A percentile compares a stretch with the other conserved stretches of the same genome.
phyloP scores from a whole-genome alignment of 352 stramenopile species.

The Globisporangium iwayamae region DNA sequence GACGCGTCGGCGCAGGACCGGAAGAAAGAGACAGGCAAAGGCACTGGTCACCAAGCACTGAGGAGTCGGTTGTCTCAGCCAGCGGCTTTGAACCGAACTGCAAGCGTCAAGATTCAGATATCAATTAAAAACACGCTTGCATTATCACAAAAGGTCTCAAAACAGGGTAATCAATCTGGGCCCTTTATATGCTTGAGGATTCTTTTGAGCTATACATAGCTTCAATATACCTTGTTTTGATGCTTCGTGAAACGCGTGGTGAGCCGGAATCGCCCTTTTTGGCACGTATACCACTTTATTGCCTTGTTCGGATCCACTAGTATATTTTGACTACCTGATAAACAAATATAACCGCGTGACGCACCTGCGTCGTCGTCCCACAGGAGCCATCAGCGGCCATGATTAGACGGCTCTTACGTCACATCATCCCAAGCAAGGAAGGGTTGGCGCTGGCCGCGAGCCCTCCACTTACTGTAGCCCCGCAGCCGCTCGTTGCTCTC shows the following conservation, averaged over 20 bases:
- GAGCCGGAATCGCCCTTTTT: no score
- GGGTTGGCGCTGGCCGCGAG: background rate
- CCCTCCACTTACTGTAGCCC: background rate
- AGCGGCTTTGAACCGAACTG: background rate
- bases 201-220: background rate
- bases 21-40: no score
- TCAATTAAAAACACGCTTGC: background rate
- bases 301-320: background rate
- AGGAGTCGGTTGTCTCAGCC: background rate
- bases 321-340: background rate
- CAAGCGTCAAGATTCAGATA: background rate
- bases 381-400: conserved; percentile 4
- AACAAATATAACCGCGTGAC: background rate
- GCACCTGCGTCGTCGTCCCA: conserved; percentile 2
- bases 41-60: background rate
- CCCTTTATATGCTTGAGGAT: no score
- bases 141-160: no score
- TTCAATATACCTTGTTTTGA: background rate
- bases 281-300: no score
- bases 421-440: background rate
- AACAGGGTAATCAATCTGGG: no score
- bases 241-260: no score
- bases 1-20: no score
- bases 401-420: conserved; percentile 11
- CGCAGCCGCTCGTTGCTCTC: background rate